Base-by-base conservation (phyloP, 805 yeast species). In the Wickerhamiella siamensis region DNA sequence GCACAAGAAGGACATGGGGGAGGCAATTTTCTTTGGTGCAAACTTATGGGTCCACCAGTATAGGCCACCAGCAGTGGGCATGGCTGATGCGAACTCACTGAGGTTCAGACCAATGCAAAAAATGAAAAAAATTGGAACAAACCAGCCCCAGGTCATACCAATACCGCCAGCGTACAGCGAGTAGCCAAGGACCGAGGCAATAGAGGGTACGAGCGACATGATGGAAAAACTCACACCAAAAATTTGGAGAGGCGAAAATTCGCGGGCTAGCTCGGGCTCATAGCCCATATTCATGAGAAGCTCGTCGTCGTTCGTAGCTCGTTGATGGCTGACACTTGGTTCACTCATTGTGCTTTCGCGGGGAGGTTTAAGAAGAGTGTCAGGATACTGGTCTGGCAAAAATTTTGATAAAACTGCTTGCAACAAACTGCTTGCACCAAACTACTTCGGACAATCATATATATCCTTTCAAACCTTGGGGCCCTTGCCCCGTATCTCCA, bases 61-160 rank as follows among this genome's bases (percentile, higher is more conserved):
- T 35, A 78, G 61, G 14, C 84, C 84, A 42, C 84, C 84, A 19
- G 80, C 72, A 0, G 84, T 77, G 24, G 87, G 84, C 47, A 75
- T 70, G 2, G 82, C 70, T 24, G 76, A 68, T 1, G 78, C 80
- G 48, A 76, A 56, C 51, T 76, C 78, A 3, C 80, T 65, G 75
- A 79, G 70, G 10, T 77, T 64, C 5, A 69, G 47, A 19, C 82
- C 83, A 19, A 74, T 67, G 12, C 64, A 53, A 36, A 75, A 53
- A 40, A 77, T 74, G 49, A 75, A 72, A 12, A 64, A 44, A 6
- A 75, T 67, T 24, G 80, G 67, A 14, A 73, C 51, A 40, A 74
- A 57, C 86, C 86, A 79, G 36, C 83, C 81, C 84, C 84, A 79
- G 2, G 75, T 63, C 41, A 75, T 65, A 3, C 76, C 72, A 14